Conservation (phyloP, 2,329 filamentous ascomycete genomes). For the Rosellinia necatrix region DNA sequence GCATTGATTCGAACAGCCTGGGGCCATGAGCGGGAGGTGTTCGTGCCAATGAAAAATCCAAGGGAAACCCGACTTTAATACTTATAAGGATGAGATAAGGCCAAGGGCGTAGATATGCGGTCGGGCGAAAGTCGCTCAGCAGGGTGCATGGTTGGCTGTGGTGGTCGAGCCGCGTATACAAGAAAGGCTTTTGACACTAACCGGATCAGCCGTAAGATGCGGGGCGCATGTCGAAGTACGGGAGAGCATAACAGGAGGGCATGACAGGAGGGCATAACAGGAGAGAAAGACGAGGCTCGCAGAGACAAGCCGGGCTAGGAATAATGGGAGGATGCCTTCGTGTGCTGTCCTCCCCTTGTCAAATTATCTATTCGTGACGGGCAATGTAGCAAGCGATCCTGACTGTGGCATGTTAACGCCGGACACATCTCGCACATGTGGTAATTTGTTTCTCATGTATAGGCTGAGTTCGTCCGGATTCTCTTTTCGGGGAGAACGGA, state of each 20-base stretch:
- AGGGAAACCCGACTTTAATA: neutral
- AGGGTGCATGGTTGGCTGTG: neutral
- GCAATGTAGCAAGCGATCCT: neutral
- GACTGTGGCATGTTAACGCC: neutral
- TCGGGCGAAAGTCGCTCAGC: neutral
- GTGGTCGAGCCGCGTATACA: neutral
- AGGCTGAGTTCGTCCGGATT: too few relatives aligned
- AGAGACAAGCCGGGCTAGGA: neutral
- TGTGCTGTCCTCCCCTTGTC: constrained; percentile 14
- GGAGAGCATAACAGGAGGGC: neutral
- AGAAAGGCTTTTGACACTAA: neutral
- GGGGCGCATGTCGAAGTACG: neutral
- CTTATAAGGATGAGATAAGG: neutral
- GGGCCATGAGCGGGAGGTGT: neutral
- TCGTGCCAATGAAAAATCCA: neutral
- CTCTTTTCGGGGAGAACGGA: too few relatives aligned
- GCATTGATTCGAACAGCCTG: constrained; percentile 18
- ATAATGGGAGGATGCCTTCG: neutral
- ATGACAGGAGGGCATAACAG: neutral
- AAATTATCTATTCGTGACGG: neutral
- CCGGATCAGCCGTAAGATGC: neutral
- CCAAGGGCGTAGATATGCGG: neutral
- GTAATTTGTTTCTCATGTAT: too few relatives aligned
- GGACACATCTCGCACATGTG: neutral
- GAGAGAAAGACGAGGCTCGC: neutral